These are phyloP conservation scores for Fraxinus pennsylvanica DNA, from an alignment of 257 asterid genomes.

Conservation along the genomic window DNA sequence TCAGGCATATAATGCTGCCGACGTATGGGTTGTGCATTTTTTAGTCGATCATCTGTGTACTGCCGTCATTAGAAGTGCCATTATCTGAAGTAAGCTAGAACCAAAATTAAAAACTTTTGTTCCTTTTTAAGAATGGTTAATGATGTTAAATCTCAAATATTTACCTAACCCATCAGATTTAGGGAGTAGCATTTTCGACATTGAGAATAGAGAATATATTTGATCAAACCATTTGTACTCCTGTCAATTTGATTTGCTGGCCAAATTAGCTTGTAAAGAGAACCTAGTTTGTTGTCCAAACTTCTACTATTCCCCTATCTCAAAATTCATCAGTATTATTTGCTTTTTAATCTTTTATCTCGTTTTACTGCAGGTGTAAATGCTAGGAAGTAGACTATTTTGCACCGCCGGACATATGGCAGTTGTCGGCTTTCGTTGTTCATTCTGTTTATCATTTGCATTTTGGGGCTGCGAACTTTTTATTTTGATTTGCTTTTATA, in stretches of 20 bases:
- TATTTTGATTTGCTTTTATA: neutral
- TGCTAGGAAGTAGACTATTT: constrained; percentile 3
- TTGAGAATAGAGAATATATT: neutral
- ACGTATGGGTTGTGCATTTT: neutral
- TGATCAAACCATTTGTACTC: neutral
- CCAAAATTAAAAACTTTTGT: neutral
- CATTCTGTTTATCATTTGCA: neutral
- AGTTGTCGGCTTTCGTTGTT: neutral
- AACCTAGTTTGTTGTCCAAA: neutral
- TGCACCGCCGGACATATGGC: neutral
- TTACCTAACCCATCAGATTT: neutral
- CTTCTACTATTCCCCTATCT: neutral
- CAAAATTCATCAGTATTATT: neutral
- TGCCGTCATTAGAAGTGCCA: neutral
- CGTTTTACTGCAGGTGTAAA: constrained; percentile 31
- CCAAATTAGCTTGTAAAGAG: neutral
- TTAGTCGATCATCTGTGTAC: neutral
- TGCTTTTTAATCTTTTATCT: neutral
- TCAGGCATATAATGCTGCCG: neutral
- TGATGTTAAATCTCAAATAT: no score
- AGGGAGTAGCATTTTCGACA: neutral
- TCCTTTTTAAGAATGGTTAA: neutral
- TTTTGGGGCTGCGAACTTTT: neutral
- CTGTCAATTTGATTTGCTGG: neutral
- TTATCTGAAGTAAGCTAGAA: neutral